Evolutionary conservation across 306 rosid genomes (phyloP).

Genomic region (Potentilla sterilis): DNA sequence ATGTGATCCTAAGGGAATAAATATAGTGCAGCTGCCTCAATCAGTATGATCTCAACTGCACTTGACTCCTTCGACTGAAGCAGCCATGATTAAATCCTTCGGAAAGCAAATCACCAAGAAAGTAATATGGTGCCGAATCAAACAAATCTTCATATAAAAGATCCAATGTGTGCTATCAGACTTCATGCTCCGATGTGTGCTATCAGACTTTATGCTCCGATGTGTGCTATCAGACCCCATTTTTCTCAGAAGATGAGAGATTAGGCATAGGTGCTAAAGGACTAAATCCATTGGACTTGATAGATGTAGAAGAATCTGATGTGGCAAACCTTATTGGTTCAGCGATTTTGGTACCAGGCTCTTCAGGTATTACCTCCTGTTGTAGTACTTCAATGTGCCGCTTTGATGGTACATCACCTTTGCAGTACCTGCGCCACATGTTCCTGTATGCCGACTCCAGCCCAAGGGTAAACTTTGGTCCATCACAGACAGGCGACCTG

Average conservation of each 20-base stretch:
- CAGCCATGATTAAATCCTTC: slow-evolving; percentile 31
- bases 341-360: slow-evolving; percentile 25
- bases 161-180: slow-evolving; percentile 15
- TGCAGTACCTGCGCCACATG: slow-evolving; percentile 86
- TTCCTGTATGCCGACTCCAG: slow-evolving; percentile 67
- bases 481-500: slow-evolving; percentile 84
- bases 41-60: slow-evolving; percentile 8
- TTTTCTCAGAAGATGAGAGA: slow-evolving; percentile 47
- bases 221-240: slow-evolving; percentile 37
- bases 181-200: slow-evolving; percentile 31
- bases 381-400: slow-evolving; percentile 53
- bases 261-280: slow-evolving; percentile 26
- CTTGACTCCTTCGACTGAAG: slow-evolving; percentile 31
- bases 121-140: slow-evolving; percentile 29
- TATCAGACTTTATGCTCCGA: not conserved
- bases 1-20: slow-evolving; percentile 34
- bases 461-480: slow-evolving; percentile 60
- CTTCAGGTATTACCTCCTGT: slow-evolving; percentile 31
- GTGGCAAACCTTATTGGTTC: slow-evolving; percentile 31
- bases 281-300: slow-evolving; percentile 59
- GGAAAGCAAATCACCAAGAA: slow-evolving; percentile 30
- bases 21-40: slow-evolving; percentile 19
- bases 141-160: slow-evolving; percentile 22
- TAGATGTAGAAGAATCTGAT: slow-evolving; percentile 42
- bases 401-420: slow-evolving; percentile 87